Evolutionary conservation across 83 land plant species (phyloP).

Genomic region (Picea abies): DNA sequence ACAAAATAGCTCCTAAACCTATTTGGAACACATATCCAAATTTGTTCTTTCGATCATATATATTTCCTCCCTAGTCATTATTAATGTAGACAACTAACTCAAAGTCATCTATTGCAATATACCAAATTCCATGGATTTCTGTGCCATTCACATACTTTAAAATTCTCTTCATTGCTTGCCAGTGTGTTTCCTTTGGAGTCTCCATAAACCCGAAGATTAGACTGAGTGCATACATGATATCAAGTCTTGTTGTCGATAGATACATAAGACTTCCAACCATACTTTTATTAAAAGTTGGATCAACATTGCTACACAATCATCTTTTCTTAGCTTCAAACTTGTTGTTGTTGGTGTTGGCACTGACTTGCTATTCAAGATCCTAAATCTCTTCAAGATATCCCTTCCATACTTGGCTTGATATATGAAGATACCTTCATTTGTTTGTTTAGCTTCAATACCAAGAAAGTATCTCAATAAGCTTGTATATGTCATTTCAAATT

Average conservation of each 20-base stretch:
- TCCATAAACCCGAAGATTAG: too few species aligned
- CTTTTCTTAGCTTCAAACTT: background rate
- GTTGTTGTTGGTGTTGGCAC: background rate
- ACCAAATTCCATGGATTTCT: too few species aligned
- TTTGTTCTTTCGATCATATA: background rate
- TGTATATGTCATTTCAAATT: background rate
- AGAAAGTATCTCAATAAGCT: background rate
- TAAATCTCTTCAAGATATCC: background rate
- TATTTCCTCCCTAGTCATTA: background rate
- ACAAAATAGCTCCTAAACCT: background rate
- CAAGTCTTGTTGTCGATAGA: background rate
- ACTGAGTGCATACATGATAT: background rate
- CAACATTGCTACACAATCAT: background rate
- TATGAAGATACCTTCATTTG: background rate
- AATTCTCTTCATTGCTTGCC: background rate
- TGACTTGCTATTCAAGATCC: background rate
- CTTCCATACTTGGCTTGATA: background rate
- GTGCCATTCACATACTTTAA: too few species aligned
- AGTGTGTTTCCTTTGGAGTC: background rate
- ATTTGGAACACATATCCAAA: background rate
- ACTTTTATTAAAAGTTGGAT: background rate
- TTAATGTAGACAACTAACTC: background rate
- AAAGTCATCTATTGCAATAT: background rate
- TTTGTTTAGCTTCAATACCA: background rate
- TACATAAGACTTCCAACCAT: background rate